phyloP scores from a whole-genome alignment of 495 filamentous ascomycete genomes.

The Corynascus novoguineensis region DNA sequence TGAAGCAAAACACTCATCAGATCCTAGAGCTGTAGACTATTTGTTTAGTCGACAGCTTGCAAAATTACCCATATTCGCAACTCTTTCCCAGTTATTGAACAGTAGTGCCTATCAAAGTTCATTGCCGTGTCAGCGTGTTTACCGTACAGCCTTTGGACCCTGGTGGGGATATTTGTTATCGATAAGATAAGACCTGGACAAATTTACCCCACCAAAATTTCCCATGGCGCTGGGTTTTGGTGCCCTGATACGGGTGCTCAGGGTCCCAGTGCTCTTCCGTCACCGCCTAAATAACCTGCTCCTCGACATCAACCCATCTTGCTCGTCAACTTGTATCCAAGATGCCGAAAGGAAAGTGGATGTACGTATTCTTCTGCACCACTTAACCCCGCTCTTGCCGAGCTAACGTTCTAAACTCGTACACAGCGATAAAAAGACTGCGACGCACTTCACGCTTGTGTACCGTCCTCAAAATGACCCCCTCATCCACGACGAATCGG shows the following conservation, averaged over 20 bases:
- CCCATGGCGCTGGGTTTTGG: conserved; percentile 11
- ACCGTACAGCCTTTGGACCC: not conserved
- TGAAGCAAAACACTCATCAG: too few relatives aligned
- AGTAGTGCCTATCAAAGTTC: not conserved
- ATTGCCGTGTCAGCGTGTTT: not conserved
- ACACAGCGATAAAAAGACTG: conserved; percentile 78
- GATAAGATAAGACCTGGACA: conserved; percentile 35
- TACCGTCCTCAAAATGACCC: conserved; percentile 97
- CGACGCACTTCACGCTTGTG: conserved; percentile 86
- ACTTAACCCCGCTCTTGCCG: not conserved
- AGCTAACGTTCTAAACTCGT: conserved; percentile 15
- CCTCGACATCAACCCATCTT: not conserved
- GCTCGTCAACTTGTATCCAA: conserved; percentile 24
- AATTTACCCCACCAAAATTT: conserved; percentile 45
- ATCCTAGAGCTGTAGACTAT: too few relatives aligned
- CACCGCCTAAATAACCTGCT: not conserved
- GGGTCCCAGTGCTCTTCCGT: not conserved
- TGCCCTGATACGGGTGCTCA: not conserved
- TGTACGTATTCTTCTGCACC: conserved; percentile 54
- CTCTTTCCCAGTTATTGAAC: too few relatives aligned
- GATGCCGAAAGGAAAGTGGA: conserved; percentile 85
- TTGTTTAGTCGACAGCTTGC: too few relatives aligned
- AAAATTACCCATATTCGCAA: too few relatives aligned
- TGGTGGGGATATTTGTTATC: conserved; percentile 8
- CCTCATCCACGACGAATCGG: conserved; percentile 77